Percentiles rank a stretch among this genome's conserved stretches.
These are phyloP conservation scores for Thelonectria blattea DNA, from an alignment of 2,329 filamentous ascomycete species.

Conservation along the genomic window DNA sequence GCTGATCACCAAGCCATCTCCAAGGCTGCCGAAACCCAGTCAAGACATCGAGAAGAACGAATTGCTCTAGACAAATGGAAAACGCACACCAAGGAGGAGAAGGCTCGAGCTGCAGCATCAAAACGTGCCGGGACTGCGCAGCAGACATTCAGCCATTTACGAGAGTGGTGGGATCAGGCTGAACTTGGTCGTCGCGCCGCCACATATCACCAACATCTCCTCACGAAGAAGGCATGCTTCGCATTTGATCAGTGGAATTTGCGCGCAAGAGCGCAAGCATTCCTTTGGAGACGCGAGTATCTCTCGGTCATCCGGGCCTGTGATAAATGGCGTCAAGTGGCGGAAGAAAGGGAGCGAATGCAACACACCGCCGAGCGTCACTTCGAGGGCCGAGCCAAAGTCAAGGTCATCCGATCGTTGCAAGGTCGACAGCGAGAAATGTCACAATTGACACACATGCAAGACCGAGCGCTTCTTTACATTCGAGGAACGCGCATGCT, in stretches of 20 bases:
- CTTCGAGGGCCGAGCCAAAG: conserved; percentile 25
- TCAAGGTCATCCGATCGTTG: conserved; percentile 22
- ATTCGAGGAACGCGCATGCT: conserved; percentile 40
- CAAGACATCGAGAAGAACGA: conserved; percentile 19
- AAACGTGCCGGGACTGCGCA: conserved; percentile 30
- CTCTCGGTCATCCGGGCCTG: conserved; percentile 36
- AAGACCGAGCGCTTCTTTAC: conserved; percentile 40
- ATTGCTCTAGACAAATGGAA: conserved; percentile 35
- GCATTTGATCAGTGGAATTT: conserved; percentile 44
- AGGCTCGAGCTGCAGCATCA: conserved; percentile 14
- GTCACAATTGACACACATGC: conserved; percentile 29
- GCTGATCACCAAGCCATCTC: conserved; percentile 17
- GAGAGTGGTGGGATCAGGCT: conserved; percentile 42
- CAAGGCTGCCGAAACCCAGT: conserved; percentile 29
- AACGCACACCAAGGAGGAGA: conserved; percentile 17
- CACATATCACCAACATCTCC: conserved; percentile 29
- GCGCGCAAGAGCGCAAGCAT: conserved; percentile 42
- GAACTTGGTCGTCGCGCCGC: conserved; percentile 37
- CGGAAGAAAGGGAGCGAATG: conserved; percentile 29
- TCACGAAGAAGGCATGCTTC: conserved; percentile 28
- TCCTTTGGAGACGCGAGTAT: conserved; percentile 44
- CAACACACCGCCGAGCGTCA: conserved; percentile 27
- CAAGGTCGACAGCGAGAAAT: conserved; percentile 16
- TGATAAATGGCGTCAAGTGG: conserved; percentile 38
- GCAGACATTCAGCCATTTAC: conserved; percentile 34